phyloP scores from a whole-genome alignment of 371 early-diverging fungal species.

The Entomophthora muscae region DNA sequence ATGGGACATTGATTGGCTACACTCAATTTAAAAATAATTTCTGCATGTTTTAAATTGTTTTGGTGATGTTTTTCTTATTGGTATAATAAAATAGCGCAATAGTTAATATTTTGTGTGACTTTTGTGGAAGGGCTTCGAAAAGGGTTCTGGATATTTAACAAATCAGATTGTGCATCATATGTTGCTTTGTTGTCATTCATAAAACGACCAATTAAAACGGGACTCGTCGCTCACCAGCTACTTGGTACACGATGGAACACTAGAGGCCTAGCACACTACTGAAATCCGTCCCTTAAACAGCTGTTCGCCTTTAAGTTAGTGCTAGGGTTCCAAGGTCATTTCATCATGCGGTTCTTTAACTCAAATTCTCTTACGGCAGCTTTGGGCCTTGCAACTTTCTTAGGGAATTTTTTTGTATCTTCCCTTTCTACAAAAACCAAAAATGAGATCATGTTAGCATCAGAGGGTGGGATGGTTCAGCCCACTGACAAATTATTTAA shows the following conservation, averaged over 20 bases:
- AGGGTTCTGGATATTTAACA: no score
- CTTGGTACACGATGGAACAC: background rate
- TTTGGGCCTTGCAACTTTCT: background rate
- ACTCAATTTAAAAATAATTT: no score
- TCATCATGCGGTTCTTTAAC: background rate
- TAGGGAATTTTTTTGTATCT: background rate
- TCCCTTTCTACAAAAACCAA: background rate
- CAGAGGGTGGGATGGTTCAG: conserved; percentile 24
- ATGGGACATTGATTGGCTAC: no score
- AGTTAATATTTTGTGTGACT: no score
- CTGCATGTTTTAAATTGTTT: no score
- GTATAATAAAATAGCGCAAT: no score
- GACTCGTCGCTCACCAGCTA: background rate
- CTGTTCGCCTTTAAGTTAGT: background rate
- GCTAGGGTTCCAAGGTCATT: background rate
- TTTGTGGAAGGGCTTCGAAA: no score
- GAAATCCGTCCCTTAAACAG: no score
- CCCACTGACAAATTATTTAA: conserved; percentile 37
- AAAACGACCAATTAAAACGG: background rate
- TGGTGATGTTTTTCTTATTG: no score
- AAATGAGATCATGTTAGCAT: background rate
- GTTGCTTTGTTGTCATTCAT: background rate
- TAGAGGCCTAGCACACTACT: no score
- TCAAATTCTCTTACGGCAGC: background rate
- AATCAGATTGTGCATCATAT: no score